phyloP scores from a whole-genome alignment of 192 early-diverging fungal species.

The Coemansia sp. region DNA sequence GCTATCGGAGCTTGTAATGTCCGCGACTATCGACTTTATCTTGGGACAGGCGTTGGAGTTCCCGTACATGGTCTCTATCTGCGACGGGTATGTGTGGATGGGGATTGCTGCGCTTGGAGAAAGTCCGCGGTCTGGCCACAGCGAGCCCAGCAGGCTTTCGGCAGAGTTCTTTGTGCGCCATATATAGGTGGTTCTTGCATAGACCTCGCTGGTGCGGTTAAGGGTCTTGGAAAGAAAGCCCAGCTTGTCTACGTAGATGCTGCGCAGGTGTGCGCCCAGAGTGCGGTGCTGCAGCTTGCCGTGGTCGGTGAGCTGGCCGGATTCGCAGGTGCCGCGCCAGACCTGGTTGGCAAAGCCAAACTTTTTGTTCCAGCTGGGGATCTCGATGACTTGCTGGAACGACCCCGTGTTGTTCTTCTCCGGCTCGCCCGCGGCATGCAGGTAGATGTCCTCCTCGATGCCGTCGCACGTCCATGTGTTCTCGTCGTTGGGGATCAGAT shows the following conservation, averaged over 20 bases:
- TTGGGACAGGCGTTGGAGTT: conserved; percentile 49
- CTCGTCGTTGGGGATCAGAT: conserved; percentile 36
- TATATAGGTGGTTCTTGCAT: conserved; percentile 59
- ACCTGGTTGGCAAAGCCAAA: conserved; percentile 38
- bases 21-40: conserved; percentile 3
- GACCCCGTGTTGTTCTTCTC: conserved; percentile 37
- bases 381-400: conserved; percentile 39
- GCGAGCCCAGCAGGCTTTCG: conserved; percentile 47
- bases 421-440: conserved; percentile 27
- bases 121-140: conserved; percentile 47
- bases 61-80: conserved; percentile 52
- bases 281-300: conserved; percentile 55
- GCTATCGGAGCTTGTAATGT: conserved; percentile 12
- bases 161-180: conserved; percentile 60
- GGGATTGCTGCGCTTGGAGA: conserved; percentile 21
- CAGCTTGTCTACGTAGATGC: conserved; percentile 55
- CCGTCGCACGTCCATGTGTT: conserved; percentile 42
- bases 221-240: conserved; percentile 41
- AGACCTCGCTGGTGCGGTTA: conserved; percentile 45
- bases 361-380: conserved; percentile 41
- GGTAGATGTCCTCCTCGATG: conserved; percentile 29
- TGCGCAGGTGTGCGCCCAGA: conserved; percentile 47
- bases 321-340: conserved; percentile 52
- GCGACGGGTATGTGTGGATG: conserved; percentile 49
- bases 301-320: conserved; percentile 60